Evolutionary conservation across 2,329 filamentous ascomycete species (phyloP).

Genomic region (Diaporthe sp.): DNA sequence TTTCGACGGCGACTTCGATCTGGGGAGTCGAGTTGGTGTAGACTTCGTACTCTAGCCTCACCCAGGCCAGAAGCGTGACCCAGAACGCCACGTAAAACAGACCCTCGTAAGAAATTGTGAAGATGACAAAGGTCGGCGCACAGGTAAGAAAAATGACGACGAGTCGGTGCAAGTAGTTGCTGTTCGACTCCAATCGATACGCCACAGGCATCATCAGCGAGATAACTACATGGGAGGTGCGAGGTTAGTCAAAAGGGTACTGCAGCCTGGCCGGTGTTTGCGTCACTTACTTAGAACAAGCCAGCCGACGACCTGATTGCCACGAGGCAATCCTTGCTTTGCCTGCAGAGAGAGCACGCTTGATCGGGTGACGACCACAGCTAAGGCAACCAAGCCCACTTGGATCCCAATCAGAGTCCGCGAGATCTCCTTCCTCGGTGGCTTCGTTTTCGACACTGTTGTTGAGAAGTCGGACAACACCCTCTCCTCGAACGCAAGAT

Average conservation of each 20-base stretch:
- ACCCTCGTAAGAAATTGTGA: conserved; percentile 97
- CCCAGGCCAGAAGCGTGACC: conserved; percentile 86
- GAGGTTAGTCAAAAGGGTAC: conserved; percentile 37
- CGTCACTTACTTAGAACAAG: conserved; percentile 74
- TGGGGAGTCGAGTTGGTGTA: conserved; percentile 60
- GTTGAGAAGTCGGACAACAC: conserved; percentile 62
- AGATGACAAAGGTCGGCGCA: conserved; percentile 92
- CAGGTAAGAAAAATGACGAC: conserved; percentile 93
- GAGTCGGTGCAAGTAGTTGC: conserved; percentile 90
- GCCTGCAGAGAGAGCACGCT: conserved; percentile 89
- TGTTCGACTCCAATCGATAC: conserved; percentile 85
- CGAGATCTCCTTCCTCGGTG: conserved; percentile 61
- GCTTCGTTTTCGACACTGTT: conserved; percentile 45
- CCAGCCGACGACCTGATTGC: conserved; percentile 92
- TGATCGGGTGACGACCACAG: conserved; percentile 88
- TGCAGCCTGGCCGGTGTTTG: conserved; percentile 33
- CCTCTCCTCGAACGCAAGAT: conserved; percentile 83
- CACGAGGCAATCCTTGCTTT: conserved; percentile 85
- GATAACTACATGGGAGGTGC: conserved; percentile 62
- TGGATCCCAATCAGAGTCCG: conserved; percentile 77
- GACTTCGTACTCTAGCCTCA: conserved; percentile 88
- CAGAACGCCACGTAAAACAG: conserved; percentile 95
- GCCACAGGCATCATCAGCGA: conserved; percentile 85
- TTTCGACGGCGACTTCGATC: conserved; percentile 32
- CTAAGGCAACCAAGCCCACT: conserved; percentile 82